Percentiles rank a stretch among this genome's conserved stretches.
These are phyloP conservation scores for Tolypocladium pustulatum DNA, from an alignment of 2,329 filamentous ascomycete species.

Conservation along the genomic window DNA sequence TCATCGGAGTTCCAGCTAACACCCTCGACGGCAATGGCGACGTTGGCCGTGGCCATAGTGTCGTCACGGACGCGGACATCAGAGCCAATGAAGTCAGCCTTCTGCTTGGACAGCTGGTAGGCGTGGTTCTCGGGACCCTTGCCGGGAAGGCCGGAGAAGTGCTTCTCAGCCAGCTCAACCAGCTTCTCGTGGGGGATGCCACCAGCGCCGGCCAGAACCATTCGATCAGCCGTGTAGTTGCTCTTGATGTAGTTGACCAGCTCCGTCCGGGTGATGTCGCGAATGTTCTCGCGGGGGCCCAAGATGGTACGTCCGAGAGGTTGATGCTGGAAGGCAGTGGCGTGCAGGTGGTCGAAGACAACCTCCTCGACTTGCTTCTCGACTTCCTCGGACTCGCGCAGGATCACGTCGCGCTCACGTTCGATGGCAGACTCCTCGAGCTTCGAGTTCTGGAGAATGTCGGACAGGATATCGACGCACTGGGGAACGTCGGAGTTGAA, in stretches of 20 bases:
- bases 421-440: slow-evolving; percentile 88
- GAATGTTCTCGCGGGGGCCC: slow-evolving; percentile 95
- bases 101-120: slow-evolving; percentile 69
- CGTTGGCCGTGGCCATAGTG: slow-evolving; percentile 91
- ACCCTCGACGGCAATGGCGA: slow-evolving; percentile 97
- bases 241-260: slow-evolving; percentile 95
- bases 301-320: slow-evolving; percentile 95
- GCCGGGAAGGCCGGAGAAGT: slow-evolving; percentile 73
- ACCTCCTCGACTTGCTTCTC: slow-evolving; percentile 99
- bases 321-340: slow-evolving; percentile 94
- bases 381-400: slow-evolving; percentile 97
- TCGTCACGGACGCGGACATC: slow-evolving; percentile 95
- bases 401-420: slow-evolving; percentile 96
- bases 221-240: slow-evolving; percentile 99
- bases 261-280: slow-evolving; percentile 86
- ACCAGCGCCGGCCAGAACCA: slow-evolving; percentile 94
- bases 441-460: slow-evolving; percentile 99
- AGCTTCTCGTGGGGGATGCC: slow-evolving; percentile 90
- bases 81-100: slow-evolving; percentile 92
- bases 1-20: slow-evolving; percentile 99
- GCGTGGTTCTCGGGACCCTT: slow-evolving; percentile 66
- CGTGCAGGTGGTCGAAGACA: slow-evolving; percentile 97
- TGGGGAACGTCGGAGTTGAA: slow-evolving; percentile 97
- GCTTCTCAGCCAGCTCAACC: slow-evolving; percentile 91
- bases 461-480: slow-evolving; percentile 95